These are phyloP conservation scores for Flammula alnicola DNA, from an alignment of 1,284 basidiomycete species.

Conservation along the genomic window DNA sequence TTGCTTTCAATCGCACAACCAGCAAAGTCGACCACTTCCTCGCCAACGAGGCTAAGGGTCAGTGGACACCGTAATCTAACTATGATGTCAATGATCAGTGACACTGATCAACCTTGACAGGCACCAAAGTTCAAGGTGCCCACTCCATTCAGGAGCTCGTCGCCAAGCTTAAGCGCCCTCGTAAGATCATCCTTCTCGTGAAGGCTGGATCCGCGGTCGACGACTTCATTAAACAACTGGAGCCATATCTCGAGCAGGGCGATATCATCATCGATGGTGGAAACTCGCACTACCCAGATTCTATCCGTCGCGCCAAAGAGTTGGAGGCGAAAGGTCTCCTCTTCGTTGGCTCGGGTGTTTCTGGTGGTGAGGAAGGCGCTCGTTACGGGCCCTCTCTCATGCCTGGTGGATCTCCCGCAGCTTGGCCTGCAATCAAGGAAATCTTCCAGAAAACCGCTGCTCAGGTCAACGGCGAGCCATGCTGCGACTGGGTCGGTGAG, in stretches of 20 bases:
- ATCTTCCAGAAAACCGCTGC: constrained; percentile 99
- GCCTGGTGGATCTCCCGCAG: constrained; percentile 95
- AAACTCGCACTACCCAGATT: constrained; percentile 99
- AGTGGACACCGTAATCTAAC: constrained; percentile 33
- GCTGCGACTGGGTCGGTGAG: constrained; percentile 99
- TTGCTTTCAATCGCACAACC: constrained; percentile 96
- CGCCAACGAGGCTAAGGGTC: constrained; percentile 97
- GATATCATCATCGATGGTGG: constrained; percentile 99
- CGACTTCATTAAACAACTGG: constrained; percentile 75
- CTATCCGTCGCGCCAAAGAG: constrained; percentile 92
- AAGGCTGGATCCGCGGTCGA: constrained; percentile 85
- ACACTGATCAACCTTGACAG: constrained; percentile 45
- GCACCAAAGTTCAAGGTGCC: constrained; percentile 94
- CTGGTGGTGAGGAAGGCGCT: constrained; percentile 99
- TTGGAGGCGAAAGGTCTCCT: constrained; percentile 94
- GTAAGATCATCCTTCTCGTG: constrained; percentile 97
- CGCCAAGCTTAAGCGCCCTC: constrained; percentile 80
- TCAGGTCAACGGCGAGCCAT: constrained; percentile 94
- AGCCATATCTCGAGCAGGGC: constrained; percentile 73
- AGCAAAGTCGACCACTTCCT: constrained; percentile 98
- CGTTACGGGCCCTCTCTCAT: constrained; percentile 98
- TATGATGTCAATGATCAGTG: constrained; percentile 28
- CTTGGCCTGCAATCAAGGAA: constrained; percentile 97
- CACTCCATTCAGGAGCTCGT: constrained; percentile 91
- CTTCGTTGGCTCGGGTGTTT: constrained; percentile 99